Evolutionary conservation across 345 rosid species (phyloP).

Genomic region (Mangifera indica): DNA sequence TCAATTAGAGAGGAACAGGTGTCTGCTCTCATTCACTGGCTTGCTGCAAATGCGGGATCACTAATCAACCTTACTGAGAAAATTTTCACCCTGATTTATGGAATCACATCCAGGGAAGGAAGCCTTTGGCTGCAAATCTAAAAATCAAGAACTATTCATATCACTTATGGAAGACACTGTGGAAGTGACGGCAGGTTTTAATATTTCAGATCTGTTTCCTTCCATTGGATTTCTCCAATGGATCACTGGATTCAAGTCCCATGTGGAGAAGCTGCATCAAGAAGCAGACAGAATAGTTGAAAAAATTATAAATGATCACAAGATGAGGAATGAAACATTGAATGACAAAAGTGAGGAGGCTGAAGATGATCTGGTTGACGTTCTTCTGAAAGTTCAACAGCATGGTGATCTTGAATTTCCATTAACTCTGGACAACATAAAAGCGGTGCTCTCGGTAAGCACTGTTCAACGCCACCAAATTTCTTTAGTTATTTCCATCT

Average conservation of each 20-base stretch:
- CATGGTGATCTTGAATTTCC: slow-evolving; percentile 17
- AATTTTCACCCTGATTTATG: too few species aligned
- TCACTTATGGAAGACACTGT: not conserved
- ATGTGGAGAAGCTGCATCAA: slow-evolving; percentile 16
- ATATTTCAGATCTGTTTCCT: slow-evolving; percentile 28
- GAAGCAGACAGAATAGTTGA: slow-evolving; percentile 19
- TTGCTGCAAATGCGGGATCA: too few species aligned
- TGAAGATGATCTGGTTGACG: slow-evolving; percentile 28
- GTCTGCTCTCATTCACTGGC: too few species aligned
- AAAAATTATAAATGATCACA: slow-evolving; percentile 18
- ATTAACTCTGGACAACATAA: slow-evolving; percentile 26
- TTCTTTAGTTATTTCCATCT: too few species aligned
- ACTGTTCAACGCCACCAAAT: too few species aligned
- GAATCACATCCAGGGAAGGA: too few species aligned
- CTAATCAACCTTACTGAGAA: too few species aligned
- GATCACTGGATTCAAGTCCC: slow-evolving; percentile 18
- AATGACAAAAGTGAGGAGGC: not conserved
- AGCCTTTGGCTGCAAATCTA: slow-evolving; percentile 28
- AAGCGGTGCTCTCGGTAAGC: slow-evolving; percentile 35
- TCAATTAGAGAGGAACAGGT: too few species aligned
- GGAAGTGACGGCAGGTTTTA: slow-evolving; percentile 16
- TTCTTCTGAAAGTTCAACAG: slow-evolving; percentile 17
- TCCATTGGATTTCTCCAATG: slow-evolving; percentile 21
- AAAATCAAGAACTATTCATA: slow-evolving; percentile 23
- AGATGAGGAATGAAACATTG: not conserved